Evolutionary conservation across 164 flowering plant species (phyloP).

Genomic region (Chimonanthus salicifolius): DNA sequence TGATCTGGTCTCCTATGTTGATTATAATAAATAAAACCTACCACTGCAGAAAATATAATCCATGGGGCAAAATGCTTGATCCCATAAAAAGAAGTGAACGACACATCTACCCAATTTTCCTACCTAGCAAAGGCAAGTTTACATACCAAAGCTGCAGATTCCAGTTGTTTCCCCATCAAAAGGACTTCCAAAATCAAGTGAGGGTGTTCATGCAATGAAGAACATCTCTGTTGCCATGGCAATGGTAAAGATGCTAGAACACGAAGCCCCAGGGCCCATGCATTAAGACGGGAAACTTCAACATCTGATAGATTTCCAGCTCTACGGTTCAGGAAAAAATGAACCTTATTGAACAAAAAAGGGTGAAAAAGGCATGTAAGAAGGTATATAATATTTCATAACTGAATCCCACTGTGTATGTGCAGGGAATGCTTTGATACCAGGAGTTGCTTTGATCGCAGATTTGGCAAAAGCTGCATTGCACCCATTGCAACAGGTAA

Average conservation of each 20-base stretch:
- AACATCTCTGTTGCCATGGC: conserved; percentile 98
- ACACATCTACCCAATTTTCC: not conserved
- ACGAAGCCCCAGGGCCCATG: conserved; percentile 98
- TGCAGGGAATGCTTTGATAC: conserved; percentile 33
- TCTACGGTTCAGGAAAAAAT: conserved; percentile 91
- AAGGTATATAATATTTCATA: not conserved
- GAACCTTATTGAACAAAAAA: conserved; percentile 56
- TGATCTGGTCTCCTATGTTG: not conserved
- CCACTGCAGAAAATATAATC: not conserved
- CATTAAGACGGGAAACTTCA: conserved; percentile 79
- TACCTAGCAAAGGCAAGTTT: conserved; percentile 4
- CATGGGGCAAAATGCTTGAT: not conserved
- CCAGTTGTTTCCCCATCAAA: conserved; percentile 94
- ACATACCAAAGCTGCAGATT: conserved; percentile 89
- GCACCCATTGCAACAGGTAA: conserved; percentile 98
- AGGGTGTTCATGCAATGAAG: conserved; percentile 95
- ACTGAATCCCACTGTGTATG: not conserved
- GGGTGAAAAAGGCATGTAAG: not conserved
- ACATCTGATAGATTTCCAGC: conserved; percentile 79
- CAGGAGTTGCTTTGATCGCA: conserved; percentile 95
- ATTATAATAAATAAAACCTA: not conserved
- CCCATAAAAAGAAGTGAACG: not conserved
- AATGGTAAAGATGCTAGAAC: conserved; percentile 89
- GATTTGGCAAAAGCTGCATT: conserved; percentile 90
- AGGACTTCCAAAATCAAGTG: conserved; percentile 90